These are phyloP conservation scores for Stemphylium vesicarium DNA, from an alignment of 2,329 filamentous ascomycete genomes.

Conservation along the genomic window DNA sequence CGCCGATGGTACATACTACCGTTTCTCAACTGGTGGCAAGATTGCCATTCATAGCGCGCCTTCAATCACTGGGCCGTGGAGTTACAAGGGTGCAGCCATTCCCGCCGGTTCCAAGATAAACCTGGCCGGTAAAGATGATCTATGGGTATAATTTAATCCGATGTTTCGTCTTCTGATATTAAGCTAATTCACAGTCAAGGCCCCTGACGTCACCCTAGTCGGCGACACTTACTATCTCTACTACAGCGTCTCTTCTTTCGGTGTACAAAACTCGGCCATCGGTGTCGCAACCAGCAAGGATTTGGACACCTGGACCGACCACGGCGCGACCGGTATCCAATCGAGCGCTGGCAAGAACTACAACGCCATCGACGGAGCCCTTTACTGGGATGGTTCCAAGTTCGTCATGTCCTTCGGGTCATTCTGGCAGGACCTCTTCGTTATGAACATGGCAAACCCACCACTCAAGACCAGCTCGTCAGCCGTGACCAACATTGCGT, in stretches of 20 bases:
- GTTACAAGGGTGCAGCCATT: slow-evolving; percentile 55
- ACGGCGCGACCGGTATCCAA: slow-evolving; percentile 60
- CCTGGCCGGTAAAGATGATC: slow-evolving; percentile 54
- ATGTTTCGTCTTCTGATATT: not conserved
- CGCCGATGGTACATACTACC: slow-evolving; percentile 59
- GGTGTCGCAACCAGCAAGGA: slow-evolving; percentile 61
- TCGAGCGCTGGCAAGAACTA: slow-evolving; percentile 49
- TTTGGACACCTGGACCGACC: slow-evolving; percentile 66
- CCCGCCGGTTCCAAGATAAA: slow-evolving; percentile 55
- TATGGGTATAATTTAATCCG: slow-evolving; percentile 53
- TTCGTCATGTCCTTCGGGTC: slow-evolving; percentile 68
- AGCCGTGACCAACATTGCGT: slow-evolving; percentile 57
- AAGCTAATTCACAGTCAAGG: slow-evolving; percentile 50
- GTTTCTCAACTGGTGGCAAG: slow-evolving; percentile 60
- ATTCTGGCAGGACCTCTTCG: slow-evolving; percentile 71
- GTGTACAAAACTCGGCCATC: slow-evolving; percentile 66
- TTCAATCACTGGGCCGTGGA: slow-evolving; percentile 59
- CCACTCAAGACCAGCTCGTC: slow-evolving; percentile 45
- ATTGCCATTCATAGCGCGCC: slow-evolving; percentile 59
- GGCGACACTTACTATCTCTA: slow-evolving; percentile 68
- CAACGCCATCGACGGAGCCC: slow-evolving; percentile 61
- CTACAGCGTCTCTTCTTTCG: slow-evolving; percentile 69
- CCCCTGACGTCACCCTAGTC: slow-evolving; percentile 67
- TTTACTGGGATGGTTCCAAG: slow-evolving; percentile 52
- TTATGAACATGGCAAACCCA: slow-evolving; percentile 57